Evolutionary conservation across 2,329 filamentous ascomycete species (phyloP).

Genomic region (Knoxdaviesia proteae): DNA sequence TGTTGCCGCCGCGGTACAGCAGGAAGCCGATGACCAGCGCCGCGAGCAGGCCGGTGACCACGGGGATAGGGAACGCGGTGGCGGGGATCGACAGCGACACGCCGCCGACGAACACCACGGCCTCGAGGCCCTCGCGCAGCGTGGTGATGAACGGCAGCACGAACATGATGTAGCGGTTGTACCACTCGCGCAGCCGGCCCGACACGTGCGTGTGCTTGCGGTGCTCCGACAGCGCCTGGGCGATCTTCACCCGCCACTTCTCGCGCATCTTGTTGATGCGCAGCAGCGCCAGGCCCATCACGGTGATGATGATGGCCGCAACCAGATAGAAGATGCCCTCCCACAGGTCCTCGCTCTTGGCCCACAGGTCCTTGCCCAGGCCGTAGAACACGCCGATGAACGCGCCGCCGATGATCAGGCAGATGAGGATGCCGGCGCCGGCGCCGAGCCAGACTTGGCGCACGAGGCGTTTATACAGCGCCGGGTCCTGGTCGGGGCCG

Average conservation of each 20-base stretch:
- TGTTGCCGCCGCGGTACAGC: slow-evolving; percentile 32
- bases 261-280: slow-evolving; percentile 56
- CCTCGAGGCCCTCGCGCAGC: slow-evolving; percentile 70
- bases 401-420: slow-evolving; percentile 41
- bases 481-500: slow-evolving; percentile 37
- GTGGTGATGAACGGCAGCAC: slow-evolving; percentile 71
- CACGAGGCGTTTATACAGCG: slow-evolving; percentile 45
- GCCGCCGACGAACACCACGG: slow-evolving; percentile 61
- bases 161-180: slow-evolving; percentile 68
- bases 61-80: slow-evolving; percentile 47
- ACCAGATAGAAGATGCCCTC: slow-evolving; percentile 51
- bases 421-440: slow-evolving; percentile 38
- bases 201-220: slow-evolving; percentile 4
- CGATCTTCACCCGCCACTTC: slow-evolving; percentile 59
- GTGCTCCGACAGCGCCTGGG: slow-evolving; percentile 28
- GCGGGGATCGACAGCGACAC: slow-evolving; percentile 50
- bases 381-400: slow-evolving; percentile 58
- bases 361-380: slow-evolving; percentile 40
- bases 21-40: slow-evolving; percentile 43
- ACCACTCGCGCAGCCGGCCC: slow-evolving; percentile 22
- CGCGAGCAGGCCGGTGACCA: slow-evolving; percentile 42
- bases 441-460: slow-evolving; percentile 55
- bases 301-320: slow-evolving; percentile 48
- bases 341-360: slow-evolving; percentile 45
- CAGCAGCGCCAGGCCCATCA: slow-evolving; percentile 54